Percentiles rank a stretch among this genome's conserved stretches.
Evolutionary conservation across 2,329 filamentous ascomycete genomes (phyloP).

Genomic region (Apiospora hydei): DNA sequence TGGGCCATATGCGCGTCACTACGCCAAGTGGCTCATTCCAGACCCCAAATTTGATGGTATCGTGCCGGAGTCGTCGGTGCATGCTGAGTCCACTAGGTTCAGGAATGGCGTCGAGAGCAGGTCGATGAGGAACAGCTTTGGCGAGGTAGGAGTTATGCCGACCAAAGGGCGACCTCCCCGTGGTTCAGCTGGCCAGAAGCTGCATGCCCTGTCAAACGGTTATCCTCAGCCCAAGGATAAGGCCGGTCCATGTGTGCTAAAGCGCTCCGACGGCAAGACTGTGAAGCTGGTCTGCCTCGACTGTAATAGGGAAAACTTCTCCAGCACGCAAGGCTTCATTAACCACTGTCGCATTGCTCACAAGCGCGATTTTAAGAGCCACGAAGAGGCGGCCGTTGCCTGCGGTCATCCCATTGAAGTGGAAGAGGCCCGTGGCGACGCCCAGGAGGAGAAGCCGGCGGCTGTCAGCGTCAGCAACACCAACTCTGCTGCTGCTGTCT

Average conservation of each 20-base stretch:
- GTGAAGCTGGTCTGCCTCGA: constrained; percentile 92
- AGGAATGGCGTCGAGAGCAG: constrained; percentile 71
- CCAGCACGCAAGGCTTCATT: constrained; percentile 98
- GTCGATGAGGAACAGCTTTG: constrained; percentile 78
- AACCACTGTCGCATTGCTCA: constrained; percentile 98
- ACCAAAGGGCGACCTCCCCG: constrained; percentile 60
- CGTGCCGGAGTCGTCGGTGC: constrained; percentile 54
- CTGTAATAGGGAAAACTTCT: constrained; percentile 90
- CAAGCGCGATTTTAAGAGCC: constrained; percentile 90
- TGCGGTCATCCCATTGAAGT: constrained; percentile 84
- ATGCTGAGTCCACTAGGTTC: constrained; percentile 49
- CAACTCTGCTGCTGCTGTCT: constrained; percentile 39
- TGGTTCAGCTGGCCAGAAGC: constrained; percentile 63
- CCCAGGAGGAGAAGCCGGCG: constrained; percentile 48
- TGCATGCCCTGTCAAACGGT: constrained; percentile 73
- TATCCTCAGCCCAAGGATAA: constrained; percentile 81
- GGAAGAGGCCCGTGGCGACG: constrained; percentile 53
- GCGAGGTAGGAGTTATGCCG: constrained; percentile 56
- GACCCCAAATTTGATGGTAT: constrained; percentile 85
- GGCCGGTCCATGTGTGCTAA: constrained; percentile 82
- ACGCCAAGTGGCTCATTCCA: constrained; percentile 92
- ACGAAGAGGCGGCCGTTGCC: constrained; percentile 89
- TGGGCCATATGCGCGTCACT: constrained; percentile 93
- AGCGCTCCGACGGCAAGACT: constrained; percentile 78
- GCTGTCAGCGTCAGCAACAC: constrained; percentile 28